Evolutionary conservation across 2,329 filamentous ascomycete genomes (phyloP).

Genomic region (Xylaria multiplex): DNA sequence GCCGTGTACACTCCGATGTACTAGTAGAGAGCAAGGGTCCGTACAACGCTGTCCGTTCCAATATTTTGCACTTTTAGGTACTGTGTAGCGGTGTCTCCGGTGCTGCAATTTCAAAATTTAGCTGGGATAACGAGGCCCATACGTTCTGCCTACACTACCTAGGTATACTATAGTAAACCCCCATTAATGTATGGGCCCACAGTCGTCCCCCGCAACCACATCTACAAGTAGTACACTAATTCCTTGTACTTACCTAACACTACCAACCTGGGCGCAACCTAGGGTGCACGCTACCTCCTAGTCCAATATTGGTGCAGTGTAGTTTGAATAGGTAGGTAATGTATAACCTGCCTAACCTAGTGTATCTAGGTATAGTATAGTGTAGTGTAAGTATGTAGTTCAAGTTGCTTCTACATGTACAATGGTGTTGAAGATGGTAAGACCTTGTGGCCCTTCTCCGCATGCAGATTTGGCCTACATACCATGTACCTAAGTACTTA

Average conservation of each 20-base stretch:
- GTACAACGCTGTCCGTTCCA: not conserved
- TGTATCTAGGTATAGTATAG: not conserved
- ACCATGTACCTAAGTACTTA: not conserved
- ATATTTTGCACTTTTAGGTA: not conserved
- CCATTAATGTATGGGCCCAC: no score
- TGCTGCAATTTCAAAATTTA: constrained; percentile 27
- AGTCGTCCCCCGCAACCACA: constrained; percentile 27
- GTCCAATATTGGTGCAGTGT: no score
- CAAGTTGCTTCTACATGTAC: no score
- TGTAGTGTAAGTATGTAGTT: not conserved
- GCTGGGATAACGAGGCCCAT: constrained; percentile 11
- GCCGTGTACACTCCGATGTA: not conserved
- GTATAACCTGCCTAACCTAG: no score
- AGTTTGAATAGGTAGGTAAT: not conserved
- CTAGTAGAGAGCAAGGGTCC: not conserved
- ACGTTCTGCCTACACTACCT: no score
- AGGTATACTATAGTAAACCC: no score
- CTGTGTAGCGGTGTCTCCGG: constrained; percentile 31
- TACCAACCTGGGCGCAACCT: no score
- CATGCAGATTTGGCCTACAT: constrained; percentile 4
- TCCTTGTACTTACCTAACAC: no score
- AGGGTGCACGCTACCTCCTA: no score
- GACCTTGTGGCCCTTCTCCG: constrained; percentile 25
- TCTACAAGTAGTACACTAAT: not conserved
- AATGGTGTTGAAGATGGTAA: constrained; percentile 1